Evolutionary conservation across 257 asterid genomes (phyloP).

Genomic region (Dorcoceras hygrometricum): DNA sequence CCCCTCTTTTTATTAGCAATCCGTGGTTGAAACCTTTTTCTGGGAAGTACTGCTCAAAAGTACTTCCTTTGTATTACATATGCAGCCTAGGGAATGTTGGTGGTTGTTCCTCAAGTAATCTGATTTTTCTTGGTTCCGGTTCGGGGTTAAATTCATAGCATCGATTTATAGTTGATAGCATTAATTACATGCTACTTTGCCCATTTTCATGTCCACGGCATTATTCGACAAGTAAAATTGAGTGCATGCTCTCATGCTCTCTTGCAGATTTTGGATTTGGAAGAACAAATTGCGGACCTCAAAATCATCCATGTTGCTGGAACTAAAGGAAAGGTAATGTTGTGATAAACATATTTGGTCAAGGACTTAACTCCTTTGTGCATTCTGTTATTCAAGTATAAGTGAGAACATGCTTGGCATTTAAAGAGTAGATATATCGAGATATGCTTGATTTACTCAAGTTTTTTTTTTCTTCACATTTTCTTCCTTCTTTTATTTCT

Average conservation of each 20-base stretch:
- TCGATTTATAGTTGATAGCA: slow-evolving; percentile 8
- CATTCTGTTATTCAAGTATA: slow-evolving; percentile 8
- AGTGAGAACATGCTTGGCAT: background rate
- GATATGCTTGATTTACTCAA: slow-evolving; percentile 1
- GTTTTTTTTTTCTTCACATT: slow-evolving; percentile 7
- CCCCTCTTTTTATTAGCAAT: background rate
- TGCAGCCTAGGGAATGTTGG: background rate
- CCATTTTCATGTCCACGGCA: background rate
- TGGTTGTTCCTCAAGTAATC: background rate
- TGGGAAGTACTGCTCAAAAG: background rate
- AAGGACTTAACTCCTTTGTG: slow-evolving; percentile 1
- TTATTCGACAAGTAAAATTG: slow-evolving; percentile 2
- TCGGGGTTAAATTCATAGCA: background rate
- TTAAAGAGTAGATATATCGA: slow-evolving; percentile 5
- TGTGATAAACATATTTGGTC: slow-evolving; percentile 7
- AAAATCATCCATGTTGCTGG: slow-evolving; percentile 87
- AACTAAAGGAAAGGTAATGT: slow-evolving; percentile 86
- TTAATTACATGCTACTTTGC: background rate
- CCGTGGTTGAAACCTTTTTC: background rate
- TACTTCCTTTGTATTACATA: background rate
- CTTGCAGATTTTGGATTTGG: slow-evolving; percentile 81
- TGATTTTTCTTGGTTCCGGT: background rate
- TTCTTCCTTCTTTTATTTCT: slow-evolving; percentile 17
- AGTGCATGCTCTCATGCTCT: slow-evolving; percentile 29
- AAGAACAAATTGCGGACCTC: slow-evolving; percentile 52